Evolutionary conservation across 257 asterid genomes (phyloP).

Genomic region (Solanum pennellii): DNA sequence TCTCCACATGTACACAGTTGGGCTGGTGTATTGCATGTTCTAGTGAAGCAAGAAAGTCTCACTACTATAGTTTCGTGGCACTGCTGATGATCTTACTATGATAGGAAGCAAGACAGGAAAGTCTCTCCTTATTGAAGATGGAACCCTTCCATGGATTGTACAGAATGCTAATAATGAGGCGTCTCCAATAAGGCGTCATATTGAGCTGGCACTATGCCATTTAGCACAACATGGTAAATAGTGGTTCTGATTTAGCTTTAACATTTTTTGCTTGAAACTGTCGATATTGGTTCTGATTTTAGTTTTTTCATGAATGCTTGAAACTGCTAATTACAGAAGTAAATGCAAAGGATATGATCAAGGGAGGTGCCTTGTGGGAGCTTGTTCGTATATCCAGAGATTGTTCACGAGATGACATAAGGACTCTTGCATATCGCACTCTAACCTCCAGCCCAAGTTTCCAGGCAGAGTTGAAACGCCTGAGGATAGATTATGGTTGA

Average conservation of each 20-base stretch:
- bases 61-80: background rate
- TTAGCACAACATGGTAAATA: slow-evolving; percentile 67
- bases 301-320: background rate
- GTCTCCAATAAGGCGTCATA: slow-evolving; percentile 58
- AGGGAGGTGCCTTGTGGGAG: slow-evolving; percentile 67
- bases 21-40: background rate
- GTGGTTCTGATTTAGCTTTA: background rate
- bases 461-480: slow-evolving; percentile 48
- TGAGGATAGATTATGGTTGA: slow-evolving; percentile 41
- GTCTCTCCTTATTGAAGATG: slow-evolving; percentile 74
- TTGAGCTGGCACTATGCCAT: slow-evolving; percentile 81
- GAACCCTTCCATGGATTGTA: slow-evolving; percentile 77
- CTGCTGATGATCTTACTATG: background rate
- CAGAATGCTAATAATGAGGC: slow-evolving; percentile 73
- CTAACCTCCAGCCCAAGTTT: slow-evolving; percentile 44
- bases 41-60: background rate
- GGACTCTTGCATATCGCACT: slow-evolving; percentile 52
- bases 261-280: background rate
- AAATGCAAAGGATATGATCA: slow-evolving; percentile 62
- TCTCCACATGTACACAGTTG: background rate
- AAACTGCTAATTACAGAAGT: slow-evolving; percentile 37
- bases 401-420: slow-evolving; percentile 64
- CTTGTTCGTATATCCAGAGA: slow-evolving; percentile 64
- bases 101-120: slow-evolving; percentile 49
- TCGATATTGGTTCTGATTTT: background rate